These are phyloP conservation scores for Rhizoclosmatium globosum DNA, from an alignment of 192 early-diverging fungal species.

Conservation along the genomic window DNA sequence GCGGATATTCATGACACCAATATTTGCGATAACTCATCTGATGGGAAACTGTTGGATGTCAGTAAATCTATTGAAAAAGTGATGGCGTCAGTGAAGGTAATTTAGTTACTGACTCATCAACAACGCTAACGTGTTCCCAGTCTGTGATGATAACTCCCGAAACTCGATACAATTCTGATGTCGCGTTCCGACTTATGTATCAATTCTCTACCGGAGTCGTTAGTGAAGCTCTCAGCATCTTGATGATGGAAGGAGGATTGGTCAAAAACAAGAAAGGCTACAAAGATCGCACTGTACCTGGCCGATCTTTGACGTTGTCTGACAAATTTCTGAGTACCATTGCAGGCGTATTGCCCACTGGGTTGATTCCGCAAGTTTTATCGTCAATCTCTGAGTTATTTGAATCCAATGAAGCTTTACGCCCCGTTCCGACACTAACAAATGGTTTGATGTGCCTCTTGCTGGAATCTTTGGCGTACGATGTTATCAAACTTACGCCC, in stretches of 20 bases:
- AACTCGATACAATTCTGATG: constrained; percentile 35
- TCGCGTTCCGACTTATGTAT: constrained; percentile 43
- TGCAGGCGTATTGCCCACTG: constrained; percentile 39
- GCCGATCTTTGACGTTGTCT: constrained; percentile 43
- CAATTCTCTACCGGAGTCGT: constrained; percentile 32
- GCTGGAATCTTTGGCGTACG: constrained; percentile 26
- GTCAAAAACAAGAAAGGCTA: constrained; percentile 35
- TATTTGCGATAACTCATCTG: too few species aligned
- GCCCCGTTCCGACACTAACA: constrained; percentile 33
- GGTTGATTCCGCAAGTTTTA: constrained; percentile 48
- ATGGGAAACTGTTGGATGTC: constrained; percentile 8
- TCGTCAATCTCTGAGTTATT: constrained; percentile 1
- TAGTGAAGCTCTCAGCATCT: constrained; percentile 10
- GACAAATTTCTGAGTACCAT: constrained; percentile 50
- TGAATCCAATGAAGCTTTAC: not conserved
- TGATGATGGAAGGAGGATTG: constrained; percentile 31
- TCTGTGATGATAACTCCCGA: constrained; percentile 53
- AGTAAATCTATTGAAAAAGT: not conserved
- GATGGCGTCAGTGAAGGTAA: constrained; percentile 19
- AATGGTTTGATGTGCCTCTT: constrained; percentile 39
- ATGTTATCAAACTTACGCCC: constrained; percentile 17
- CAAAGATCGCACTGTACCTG: constrained; percentile 46
- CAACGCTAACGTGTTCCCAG: too few species aligned
- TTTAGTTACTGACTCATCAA: not conserved
- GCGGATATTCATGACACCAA: constrained; percentile 18